Evolutionary conservation across 352 stramenopile species (phyloP), one percentile per base, ranked within the genome.

Genomic region (Globisporangium canariense): DNA sequence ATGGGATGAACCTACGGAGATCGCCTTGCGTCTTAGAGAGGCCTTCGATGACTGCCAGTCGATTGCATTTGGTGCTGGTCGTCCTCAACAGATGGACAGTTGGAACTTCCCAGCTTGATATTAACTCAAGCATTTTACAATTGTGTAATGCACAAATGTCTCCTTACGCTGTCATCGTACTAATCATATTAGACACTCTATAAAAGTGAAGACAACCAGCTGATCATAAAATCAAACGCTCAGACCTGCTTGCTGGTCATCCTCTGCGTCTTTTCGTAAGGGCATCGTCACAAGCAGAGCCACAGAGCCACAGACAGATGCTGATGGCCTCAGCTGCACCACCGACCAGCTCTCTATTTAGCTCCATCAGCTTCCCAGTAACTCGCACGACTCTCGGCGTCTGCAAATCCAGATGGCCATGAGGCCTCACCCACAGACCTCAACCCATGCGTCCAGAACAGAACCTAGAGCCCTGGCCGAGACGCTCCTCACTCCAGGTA

Each of bases 41-140:
- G 2, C 25, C 1, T 4, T 30, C 25, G 22, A 11, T 11, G 14
- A 13, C 22, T 36, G 30, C 49, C n/a, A 30, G 32, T 38, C 22
- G 47, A 14, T 41, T 16, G 16, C 49, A 54, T 54, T 4, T 38
- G 49, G 25, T 13, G 49, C 30, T 54, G 14, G 25, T 55, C 49
- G 25, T 55, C 49, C 22, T 55, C 49, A 55, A 8, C 49, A 40
- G 49, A 55, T 55, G 49, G 22, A 55, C 49, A 46, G 16, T 43
- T 50, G 43, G 20, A 50, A 22, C 43, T 3, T 50, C 43, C 4
- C 43, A 51, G 16, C 45, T 14, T 11, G 1, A 55, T 38, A 55
- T 36, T 7, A 55, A 38, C 20, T 54, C 36, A 38, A 5, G 36
- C 49, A 55, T 36, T 11, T 18, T 18, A 36, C 30, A n/a, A 34